These are phyloP conservation scores for Lipomyces yarrowii DNA, from an alignment of 1,139 yeast species.

Conservation along the genomic window DNA sequence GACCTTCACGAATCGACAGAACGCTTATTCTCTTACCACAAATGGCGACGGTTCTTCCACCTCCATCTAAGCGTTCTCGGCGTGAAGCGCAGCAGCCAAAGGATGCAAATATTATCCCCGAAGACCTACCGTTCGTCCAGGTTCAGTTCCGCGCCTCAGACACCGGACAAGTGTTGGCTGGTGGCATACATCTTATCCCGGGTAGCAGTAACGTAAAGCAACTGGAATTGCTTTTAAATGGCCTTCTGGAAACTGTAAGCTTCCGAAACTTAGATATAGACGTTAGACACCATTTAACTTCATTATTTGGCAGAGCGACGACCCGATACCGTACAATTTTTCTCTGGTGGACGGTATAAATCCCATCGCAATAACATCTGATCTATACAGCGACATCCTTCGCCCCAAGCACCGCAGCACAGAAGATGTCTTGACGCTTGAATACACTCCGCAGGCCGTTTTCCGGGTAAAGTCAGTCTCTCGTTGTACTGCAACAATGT, in stretches of 20 bases:
- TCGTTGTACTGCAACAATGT: constrained; percentile 85
- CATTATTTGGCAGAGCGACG: constrained; percentile 53
- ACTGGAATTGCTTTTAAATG: constrained; percentile 82
- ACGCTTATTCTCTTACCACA: background rate
- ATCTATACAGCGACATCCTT: constrained; percentile 74
- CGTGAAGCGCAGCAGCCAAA: constrained; percentile 80
- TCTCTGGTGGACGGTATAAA: constrained; percentile 50
- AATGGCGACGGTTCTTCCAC: constrained; percentile 97
- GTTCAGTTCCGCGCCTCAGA: constrained; percentile 92
- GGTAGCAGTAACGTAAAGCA: constrained; percentile 86
- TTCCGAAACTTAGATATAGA: background rate
- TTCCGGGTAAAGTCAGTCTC: constrained; percentile 92
- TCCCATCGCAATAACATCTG: constrained; percentile 70
- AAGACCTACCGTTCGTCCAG: constrained; percentile 81
- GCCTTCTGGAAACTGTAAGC: constrained; percentile 46
- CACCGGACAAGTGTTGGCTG: constrained; percentile 87
- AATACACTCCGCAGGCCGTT: constrained; percentile 92
- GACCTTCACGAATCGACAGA: background rate
- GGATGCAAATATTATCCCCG: constrained; percentile 73
- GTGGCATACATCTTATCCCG: constrained; percentile 79
- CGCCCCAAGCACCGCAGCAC: constrained; percentile 87
- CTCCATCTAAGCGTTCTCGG: constrained; percentile 88
- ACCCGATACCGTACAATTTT: constrained; percentile 88
- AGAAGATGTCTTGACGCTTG: constrained; percentile 88
- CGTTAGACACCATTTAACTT: constrained; percentile 23